Evolutionary conservation across 148 eudicot species (phyloP), one percentile per base, ranked within the genome.

Genomic region (Mesembryanthemum crystallinum): DNA sequence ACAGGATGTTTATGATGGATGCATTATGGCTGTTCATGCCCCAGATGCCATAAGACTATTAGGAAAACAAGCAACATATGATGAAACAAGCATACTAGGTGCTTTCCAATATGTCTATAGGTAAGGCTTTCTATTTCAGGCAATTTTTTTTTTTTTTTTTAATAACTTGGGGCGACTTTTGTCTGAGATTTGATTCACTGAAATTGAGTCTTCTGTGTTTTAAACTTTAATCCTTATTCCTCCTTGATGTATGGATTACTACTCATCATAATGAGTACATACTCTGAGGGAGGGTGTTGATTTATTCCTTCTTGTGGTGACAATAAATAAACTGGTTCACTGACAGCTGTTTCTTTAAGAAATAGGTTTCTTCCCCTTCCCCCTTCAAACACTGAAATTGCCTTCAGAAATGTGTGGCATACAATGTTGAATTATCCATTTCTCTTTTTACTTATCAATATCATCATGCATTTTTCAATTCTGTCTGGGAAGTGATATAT

Each of bases 51-150:
- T 95, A 63, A 78, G 80, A 74, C 69, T 95, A 77, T 78, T 92
- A 78, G 97, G 97, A 67, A 76, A 82, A 57, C 81, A 92, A 71
- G 99, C 92, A 57, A 90, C 99, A 42, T 72, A 72, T 73, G 92
- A 95, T 69, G 99, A 95, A 88, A 52, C 8, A 9, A 82, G 90
- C 80, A 79, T 92, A 70, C 88, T 95, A n/a, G 97, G 99, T 64
- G 96, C 99, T 63, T 95, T 95, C 78, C 92, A 92, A 59, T 96
- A 92, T 79, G 88, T 81, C 20, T 88, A 91, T 65, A 96, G 99
- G 99, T 95, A 78, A 29, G 42, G 17, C 23, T 58, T 76, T 18
- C 45, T n/a, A n/a, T n/a, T n/a, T n/a, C n/a, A n/a, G n/a, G n/a
- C n/a, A n/a, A n/a, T n/a, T n/a, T n/a, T n/a, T n/a, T n/a, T n/a